phyloP scores from a whole-genome alignment of 495 filamentous ascomycete species.

The Viridothelium virens region DNA sequence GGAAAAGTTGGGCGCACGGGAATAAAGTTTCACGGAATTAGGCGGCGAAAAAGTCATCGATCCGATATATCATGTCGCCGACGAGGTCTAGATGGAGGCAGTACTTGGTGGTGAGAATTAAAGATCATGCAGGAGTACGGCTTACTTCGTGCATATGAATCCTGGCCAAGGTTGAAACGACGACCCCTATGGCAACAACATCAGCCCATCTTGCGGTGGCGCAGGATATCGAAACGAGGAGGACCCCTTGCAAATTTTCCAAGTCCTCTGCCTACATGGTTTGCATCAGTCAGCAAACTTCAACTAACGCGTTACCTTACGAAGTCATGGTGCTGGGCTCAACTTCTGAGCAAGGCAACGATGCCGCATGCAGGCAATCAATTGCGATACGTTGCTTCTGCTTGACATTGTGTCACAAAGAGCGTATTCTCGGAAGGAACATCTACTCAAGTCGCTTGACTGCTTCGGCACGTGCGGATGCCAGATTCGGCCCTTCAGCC shows the following conservation, averaged over 20 bases:
- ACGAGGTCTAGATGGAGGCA: too few species aligned
- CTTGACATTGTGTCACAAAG: not conserved
- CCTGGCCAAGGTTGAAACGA: not conserved
- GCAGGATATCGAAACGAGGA: not conserved
- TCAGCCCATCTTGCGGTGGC: not conserved
- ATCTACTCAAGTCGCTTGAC: not conserved
- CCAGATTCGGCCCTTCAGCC: not conserved
- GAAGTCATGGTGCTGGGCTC: not conserved
- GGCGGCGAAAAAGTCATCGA: too few species aligned
- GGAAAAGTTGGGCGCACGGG: too few species aligned
- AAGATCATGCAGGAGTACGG: too few species aligned
- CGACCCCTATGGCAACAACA: not conserved
- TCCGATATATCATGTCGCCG: too few species aligned
- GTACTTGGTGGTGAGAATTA: too few species aligned
- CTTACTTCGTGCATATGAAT: not conserved
- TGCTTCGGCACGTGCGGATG: not conserved
- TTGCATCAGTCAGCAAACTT: not conserved
- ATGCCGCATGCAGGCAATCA: not conserved
- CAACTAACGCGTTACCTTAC: not conserved
- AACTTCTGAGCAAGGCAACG: not conserved
- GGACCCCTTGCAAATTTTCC: not conserved
- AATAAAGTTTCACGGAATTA: too few species aligned
- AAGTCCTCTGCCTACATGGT: not conserved
- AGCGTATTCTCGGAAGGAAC: not conserved
- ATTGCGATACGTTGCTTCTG: not conserved